These are phyloP conservation scores for Viola odorata DNA, from an alignment of 345 rosid genomes.

Conservation along the genomic window DNA sequence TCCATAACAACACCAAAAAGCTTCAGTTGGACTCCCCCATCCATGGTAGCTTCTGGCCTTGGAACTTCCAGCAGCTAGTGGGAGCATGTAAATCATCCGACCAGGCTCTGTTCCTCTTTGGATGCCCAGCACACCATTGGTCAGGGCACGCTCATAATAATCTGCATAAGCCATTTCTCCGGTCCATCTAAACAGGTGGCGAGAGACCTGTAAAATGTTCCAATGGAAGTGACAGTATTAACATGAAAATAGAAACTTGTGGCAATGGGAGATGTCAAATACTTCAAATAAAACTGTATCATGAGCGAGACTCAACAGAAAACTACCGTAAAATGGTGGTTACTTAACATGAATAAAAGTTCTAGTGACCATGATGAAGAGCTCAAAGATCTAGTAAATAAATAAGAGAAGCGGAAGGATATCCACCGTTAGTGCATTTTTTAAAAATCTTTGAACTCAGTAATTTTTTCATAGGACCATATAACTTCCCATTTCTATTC, in stretches of 20 bases:
- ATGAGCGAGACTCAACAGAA: too few relatives aligned
- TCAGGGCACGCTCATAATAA: slow-evolving; percentile 86
- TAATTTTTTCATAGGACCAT: too few relatives aligned
- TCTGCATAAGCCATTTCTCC: slow-evolving; percentile 83
- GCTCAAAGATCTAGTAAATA: too few relatives aligned
- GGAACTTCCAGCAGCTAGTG: slow-evolving; percentile 65
- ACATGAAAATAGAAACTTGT: not conserved
- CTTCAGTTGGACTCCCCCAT: slow-evolving; percentile 66
- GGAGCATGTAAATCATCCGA: slow-evolving; percentile 95
- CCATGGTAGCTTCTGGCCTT: slow-evolving; percentile 67
- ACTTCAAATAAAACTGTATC: too few relatives aligned
- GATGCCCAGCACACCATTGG: slow-evolving; percentile 82
- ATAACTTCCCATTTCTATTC: too few relatives aligned
- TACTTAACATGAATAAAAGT: too few relatives aligned
- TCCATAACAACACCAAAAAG: slow-evolving; percentile 99
- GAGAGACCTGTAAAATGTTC: slow-evolving; percentile 53
- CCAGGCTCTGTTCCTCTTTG: slow-evolving; percentile 94
- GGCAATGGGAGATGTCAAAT: too few relatives aligned
- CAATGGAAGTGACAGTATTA: not conserved
- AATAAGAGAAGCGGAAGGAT: too few relatives aligned
- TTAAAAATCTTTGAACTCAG: too few relatives aligned
- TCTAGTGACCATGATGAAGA: too few relatives aligned
- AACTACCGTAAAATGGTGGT: too few relatives aligned
- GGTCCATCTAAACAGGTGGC: slow-evolving; percentile 88
- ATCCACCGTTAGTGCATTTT: too few relatives aligned